Base-by-base conservation (phyloP, 352 stramenopile genomes). In the Pilasporangium apinafurcum region DNA sequence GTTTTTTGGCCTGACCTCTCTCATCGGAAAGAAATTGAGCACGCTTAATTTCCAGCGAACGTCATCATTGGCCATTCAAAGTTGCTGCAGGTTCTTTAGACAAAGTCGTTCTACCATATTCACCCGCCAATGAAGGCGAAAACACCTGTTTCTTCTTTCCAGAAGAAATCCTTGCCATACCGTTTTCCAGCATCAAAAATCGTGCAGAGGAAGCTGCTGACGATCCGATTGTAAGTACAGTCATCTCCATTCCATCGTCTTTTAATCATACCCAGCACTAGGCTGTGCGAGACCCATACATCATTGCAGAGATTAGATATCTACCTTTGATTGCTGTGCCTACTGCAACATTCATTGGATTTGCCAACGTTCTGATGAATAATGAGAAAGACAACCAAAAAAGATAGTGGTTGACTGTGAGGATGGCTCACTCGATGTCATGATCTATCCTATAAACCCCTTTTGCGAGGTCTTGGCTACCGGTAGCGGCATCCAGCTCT, bases 211-310 rank as follows among this genome's bases (percentile, higher is more conserved):
- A 30, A 3, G 58, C 59, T 8, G 54, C 40, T 5, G 27, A 41
- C 3, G 50, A 45, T 12, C 12, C 17, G 2, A 45, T 77, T 14
- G 33, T 49, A 8, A 34, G 48, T 0, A 51, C 48, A 1, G 55
- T 65, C 3, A 25, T 82, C 1, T 68, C 49, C 2, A 43, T 77
- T 3, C 65, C 69, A 24, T 55, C 41, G 0, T 46, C 38, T n/a
- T 77, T 56, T 25, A 79, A 76, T 33, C 65, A 69, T 25, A 72
- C 64, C 3, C 66, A 79, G 25, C 63, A 64, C 2, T 64, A 58
- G 25, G 57, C 63, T n/a, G 31, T 77, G 33, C 52, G 57, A 2
- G 53, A 77, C 18, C 56, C 69, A 9, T 67, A 61, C 26, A 35
- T 6, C 10, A 79, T 79, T 35, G 65, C 66, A 14, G 55, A 53